Base-by-base conservation (phyloP, 176 grass and related monocot genomes). In the Eremochloa ophiuroides region DNA sequence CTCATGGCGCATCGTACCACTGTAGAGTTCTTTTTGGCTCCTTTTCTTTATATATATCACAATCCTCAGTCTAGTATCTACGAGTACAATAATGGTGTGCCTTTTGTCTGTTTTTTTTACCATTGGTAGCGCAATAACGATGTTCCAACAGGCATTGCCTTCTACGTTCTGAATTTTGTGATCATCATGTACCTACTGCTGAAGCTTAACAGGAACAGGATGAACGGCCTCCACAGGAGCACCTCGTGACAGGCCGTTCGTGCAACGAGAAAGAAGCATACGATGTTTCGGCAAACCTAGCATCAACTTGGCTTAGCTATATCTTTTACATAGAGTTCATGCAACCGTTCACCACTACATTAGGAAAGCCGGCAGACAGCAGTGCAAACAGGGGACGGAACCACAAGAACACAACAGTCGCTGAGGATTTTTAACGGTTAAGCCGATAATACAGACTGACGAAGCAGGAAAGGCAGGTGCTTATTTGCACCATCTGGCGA, bases 381-480 rank as follows among this genome's bases (percentile, higher is more conserved):
- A 64, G 26, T n/a, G 34, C 51, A 65, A 65, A 80, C 74, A 63
- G 75, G 41, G 71, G n/a, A 42, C 63, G 51, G 65, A 77, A 83
- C 58, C 80, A 84, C 70, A 81, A 55, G 42, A 78, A 69, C 55
- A 84, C 69, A 73, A 73, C 51, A 16, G 31, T 3, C n/a, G 55
- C 40, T 27, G 27, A 66, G 23, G 25, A 55, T 58, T 70, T 58
- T 58, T 62, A 51, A 70, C 58, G 72, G 53, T 85, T 83, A 62
- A 76, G 42, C 15, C 18, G 76, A 50, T 44, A 56, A 75, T 43
- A 93, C 78, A 82, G 62, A 67, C 42, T 4, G 2, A 62, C 30
- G 39, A 86, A 83, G 77, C 33, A 25, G 69, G 84, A 92, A 66
- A 76, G 71, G 51, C 38, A 69, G 75, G 76, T 78, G 82, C 80